phyloP scores from a whole-genome alignment of 192 early-diverging fungal species.

The Radiomyces spectabilis region DNA sequence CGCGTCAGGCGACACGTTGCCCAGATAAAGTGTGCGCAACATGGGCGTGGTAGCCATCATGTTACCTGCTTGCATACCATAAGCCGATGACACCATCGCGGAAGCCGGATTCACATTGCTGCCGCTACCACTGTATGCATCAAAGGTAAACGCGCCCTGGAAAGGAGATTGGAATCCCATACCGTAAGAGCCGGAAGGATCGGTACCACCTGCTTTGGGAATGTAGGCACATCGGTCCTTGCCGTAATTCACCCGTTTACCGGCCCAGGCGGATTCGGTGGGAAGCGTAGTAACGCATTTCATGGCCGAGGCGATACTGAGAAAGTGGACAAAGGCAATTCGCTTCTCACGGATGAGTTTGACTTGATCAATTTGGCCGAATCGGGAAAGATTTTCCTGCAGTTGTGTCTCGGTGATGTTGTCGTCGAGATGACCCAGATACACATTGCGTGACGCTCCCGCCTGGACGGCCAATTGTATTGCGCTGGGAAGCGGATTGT shows the following conservation, averaged over 20 bases:
- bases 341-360: slow-evolving; percentile 64
- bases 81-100: slow-evolving; percentile 9
- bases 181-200: background rate
- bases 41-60: background rate
- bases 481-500: slow-evolving; percentile 32
- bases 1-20: slow-evolving; percentile 65
- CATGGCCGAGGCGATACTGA: slow-evolving; percentile 56
- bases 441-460: slow-evolving; percentile 74
- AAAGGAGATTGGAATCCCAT: slow-evolving; percentile 16
- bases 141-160: slow-evolving; percentile 7
- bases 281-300: slow-evolving; percentile 62
- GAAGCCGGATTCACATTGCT: slow-evolving; percentile 3
- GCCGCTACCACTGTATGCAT: background rate
- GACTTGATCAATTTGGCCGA: slow-evolving; percentile 65
- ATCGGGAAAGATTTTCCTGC: slow-evolving; percentile 49
- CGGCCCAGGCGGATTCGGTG: slow-evolving; percentile 45
- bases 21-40: slow-evolving; percentile 69
- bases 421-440: slow-evolving; percentile 62
- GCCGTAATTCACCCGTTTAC: slow-evolving; percentile 64
- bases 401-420: slow-evolving; percentile 43
- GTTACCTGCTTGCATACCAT: slow-evolving; percentile 1
- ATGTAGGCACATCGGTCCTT: slow-evolving; percentile 68
- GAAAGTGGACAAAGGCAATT: slow-evolving; percentile 81
- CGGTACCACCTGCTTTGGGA: background rate
- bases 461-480: slow-evolving; percentile 51